phyloP scores from a whole-genome alignment of 176 grass and related monocot species.

The Paspalum notatum region DNA sequence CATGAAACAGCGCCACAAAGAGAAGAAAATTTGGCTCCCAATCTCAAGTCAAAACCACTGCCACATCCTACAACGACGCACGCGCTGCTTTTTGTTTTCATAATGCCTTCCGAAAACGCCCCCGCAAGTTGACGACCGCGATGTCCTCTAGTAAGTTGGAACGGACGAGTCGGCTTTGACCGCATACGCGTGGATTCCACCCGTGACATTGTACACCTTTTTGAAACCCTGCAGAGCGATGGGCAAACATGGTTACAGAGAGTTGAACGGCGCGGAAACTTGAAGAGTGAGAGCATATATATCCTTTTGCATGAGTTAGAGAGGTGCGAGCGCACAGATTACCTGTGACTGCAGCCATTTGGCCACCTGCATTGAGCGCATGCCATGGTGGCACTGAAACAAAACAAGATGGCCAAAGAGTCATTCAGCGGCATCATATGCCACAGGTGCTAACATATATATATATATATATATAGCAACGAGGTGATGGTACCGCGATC shows the following conservation, averaged over 20 bases:
- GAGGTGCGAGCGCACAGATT: not conserved
- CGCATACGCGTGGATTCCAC: constrained; percentile 68
- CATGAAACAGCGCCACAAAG: not conserved
- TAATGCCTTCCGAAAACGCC: too few relatives aligned
- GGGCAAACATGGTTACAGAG: not conserved
- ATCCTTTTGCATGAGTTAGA: not conserved
- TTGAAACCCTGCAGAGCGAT: constrained; percentile 67
- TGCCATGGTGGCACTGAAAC: constrained; percentile 84
- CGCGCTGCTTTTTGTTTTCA: constrained; percentile 1
- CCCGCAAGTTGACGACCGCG: not conserved
- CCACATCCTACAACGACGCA: not conserved
- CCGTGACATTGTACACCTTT: constrained; percentile 69
- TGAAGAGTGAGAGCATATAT: not conserved
- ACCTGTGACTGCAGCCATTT: constrained; percentile 99
- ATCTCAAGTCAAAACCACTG: not conserved
- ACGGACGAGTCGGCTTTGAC: constrained; percentile 69
- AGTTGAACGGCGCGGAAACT: too few relatives aligned
- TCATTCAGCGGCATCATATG: not conserved
- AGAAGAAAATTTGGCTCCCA: constrained; percentile 4
- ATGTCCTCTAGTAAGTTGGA: constrained; percentile 55
- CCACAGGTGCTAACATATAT: not conserved
- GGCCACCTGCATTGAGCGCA: constrained; percentile 92
- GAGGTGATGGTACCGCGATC: not conserved
- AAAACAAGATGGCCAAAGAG: constrained; percentile 1
- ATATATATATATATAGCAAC: not conserved